Percentiles rank a stretch among this genome's conserved stretches.
Conservation (phyloP, 139 green algal genomes). For the Closterium sp. region DNA sequence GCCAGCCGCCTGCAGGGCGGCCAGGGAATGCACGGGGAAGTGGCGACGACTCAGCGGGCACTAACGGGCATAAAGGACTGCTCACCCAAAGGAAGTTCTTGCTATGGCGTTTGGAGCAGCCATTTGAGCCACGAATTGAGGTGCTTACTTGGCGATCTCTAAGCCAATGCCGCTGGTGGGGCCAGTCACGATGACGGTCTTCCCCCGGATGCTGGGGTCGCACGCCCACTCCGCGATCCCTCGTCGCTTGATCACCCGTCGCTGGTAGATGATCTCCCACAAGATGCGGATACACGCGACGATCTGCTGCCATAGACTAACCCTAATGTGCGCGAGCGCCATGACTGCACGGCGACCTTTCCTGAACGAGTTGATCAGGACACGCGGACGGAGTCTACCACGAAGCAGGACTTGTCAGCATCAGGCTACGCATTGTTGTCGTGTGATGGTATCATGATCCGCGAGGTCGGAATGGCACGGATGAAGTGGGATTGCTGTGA, state of each 20-base stretch:
- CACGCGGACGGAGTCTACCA: background rate
- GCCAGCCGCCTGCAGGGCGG: constrained; percentile 21
- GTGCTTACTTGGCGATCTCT: constrained; percentile 41
- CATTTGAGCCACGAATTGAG: too few relatives aligned
- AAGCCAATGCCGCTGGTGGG: constrained; percentile 48
- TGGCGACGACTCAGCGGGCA: background rate
- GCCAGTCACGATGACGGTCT: constrained; percentile 48
- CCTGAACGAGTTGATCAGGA: background rate
- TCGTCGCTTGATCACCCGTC: background rate
- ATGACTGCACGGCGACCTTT: background rate
- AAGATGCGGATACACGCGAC: background rate
- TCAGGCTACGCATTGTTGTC: background rate
- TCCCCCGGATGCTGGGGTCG: constrained; percentile 13
- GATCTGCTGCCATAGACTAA: constrained; percentile 2
- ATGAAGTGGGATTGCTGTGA: background rate
- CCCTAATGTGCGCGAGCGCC: background rate
- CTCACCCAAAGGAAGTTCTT: too few relatives aligned
- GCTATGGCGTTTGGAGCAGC: too few relatives aligned
- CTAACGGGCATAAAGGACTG: background rate
- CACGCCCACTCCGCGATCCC: constrained; percentile 9
- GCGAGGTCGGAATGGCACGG: background rate
- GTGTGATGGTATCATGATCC: background rate
- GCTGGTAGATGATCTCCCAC: constrained; percentile 25
- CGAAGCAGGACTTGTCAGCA: background rate
- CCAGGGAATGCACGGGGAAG: background rate